Base-by-base conservation (phyloP, 495 filamentous ascomycete genomes). In the Aspergillus coremiiformis region DNA sequence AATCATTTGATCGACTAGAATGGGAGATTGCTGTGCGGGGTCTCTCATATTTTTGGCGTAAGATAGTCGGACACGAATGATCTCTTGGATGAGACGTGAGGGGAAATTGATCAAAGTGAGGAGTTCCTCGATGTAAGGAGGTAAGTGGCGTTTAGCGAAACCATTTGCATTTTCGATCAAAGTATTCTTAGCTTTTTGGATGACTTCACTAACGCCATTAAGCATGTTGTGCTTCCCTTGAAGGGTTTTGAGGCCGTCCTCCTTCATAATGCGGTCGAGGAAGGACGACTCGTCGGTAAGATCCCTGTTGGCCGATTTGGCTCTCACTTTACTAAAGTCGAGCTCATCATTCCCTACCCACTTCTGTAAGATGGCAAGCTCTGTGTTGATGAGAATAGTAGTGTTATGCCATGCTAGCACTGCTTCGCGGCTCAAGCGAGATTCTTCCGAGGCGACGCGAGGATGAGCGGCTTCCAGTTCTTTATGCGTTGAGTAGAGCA, bases 331-430 rank as follows among this genome's bases (percentile, higher is more conserved):
- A 41, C 81, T 81, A 63, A 98, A 97, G 68, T 97, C 90, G 12
- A 98, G 78, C 60, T 92, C 90, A 39, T 88, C 86, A 63, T 98
- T 98, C 19, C 93, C 93, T 30, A 97, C 93, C 93, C 93, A 98
- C 49, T 82, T 88, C 65, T 90, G 89, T 52, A 98, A 66, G 52
- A 97, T 89, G 24, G 81, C 83, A 41, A 98, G 77, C 64, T 97
- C 86, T 3, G 89, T 97, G 63, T 91, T 96, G 73, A 98, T 97
- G 58, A 97, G 83, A 62, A 91, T 82, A n/a, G 92, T 97, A 37
- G 91, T 96, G 65, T 96, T 97, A 68, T 95, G 85, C 93, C 93
- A 98, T 0, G 94, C 82, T 51, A 95, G 84, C 49, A 98, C 81
- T 26, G 93, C 83, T 54, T 92, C 88, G 58, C 85, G 90, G 33